phyloP scores from a whole-genome alignment of 352 stramenopile genomes.

The Globisporangium alternatum region DNA sequence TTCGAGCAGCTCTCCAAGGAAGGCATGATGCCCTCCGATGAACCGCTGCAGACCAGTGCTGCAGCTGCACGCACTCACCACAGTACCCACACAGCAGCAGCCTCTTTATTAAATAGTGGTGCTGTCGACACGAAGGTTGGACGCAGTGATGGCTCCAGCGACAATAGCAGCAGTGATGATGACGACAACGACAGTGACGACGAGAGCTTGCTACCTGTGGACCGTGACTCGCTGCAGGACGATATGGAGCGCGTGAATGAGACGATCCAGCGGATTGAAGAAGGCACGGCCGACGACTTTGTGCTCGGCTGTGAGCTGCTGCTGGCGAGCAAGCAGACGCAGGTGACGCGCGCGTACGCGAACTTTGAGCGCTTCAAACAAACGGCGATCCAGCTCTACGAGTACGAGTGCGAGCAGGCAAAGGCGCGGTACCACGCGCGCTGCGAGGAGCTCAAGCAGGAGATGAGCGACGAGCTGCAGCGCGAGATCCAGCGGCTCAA shows the following conservation, averaged over 20 bases:
- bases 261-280: conserved; percentile 27
- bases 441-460: conserved; percentile 45
- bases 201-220: conserved; percentile 16
- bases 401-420: conserved; percentile 42
- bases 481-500: conserved; percentile 53
- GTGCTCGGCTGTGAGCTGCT: conserved; percentile 33
- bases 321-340: conserved; percentile 14
- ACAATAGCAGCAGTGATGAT: conserved; percentile 13
- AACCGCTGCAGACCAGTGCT: background rate
- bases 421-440: conserved; percentile 33
- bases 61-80: background rate
- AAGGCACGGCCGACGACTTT: conserved; percentile 35
- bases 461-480: conserved; percentile 48
- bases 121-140: background rate
- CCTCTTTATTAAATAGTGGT: background rate
- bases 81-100: background rate
- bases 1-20: background rate
- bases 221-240: conserved; percentile 29
- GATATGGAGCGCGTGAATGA: conserved; percentile 25
- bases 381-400: conserved; percentile 29
- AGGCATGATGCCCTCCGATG: background rate
- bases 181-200: conserved; percentile 15
- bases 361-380: conserved; percentile 28
- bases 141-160: conserved; percentile 14
- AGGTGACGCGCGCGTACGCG: conserved; percentile 27